These are phyloP conservation scores for Alisma plantagoaquatica DNA, from an alignment of 106 monocot genomes.

Conservation along the genomic window DNA sequence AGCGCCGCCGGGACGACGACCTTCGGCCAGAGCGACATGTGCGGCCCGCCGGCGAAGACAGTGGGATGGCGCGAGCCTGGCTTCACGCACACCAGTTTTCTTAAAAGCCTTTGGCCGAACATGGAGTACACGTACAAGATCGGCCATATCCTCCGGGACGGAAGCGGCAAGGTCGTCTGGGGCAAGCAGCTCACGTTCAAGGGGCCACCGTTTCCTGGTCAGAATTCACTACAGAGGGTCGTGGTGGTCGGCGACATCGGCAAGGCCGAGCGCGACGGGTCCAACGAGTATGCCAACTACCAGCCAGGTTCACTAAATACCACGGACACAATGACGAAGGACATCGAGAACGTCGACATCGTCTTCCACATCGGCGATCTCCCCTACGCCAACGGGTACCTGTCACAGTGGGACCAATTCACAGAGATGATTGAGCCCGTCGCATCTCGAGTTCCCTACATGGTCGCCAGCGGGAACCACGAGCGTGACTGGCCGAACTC, in stretches of 20 bases:
- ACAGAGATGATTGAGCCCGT: conserved; percentile 11
- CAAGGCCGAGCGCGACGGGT: conserved; percentile 11
- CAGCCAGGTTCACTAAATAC: conserved; percentile 3
- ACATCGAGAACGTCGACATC: conserved; percentile 8
- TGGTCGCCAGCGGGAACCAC: conserved; percentile 11
- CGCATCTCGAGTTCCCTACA: conserved; percentile 2
- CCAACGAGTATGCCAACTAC: conserved; percentile 12
- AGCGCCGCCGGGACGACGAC: conserved; percentile 7
- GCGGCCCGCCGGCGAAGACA: conserved; percentile 8
- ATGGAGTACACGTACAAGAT: conserved; percentile 9
- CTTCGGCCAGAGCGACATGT: conserved; percentile 4
- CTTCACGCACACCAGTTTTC: conserved; percentile 10
- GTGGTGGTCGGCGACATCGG: conserved; percentile 9
- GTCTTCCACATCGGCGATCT: conserved; percentile 13
- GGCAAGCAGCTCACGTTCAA: conserved; percentile 1
- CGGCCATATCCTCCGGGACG: background rate
- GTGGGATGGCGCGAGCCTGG: conserved; percentile 12
- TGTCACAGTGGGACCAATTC: conserved; percentile 17
- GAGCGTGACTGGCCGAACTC: conserved; percentile 8
- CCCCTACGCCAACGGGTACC: conserved; percentile 4
- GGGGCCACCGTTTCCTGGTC: conserved; percentile 11
- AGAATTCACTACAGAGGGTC: conserved; percentile 9
- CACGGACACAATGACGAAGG: background rate
- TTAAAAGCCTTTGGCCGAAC: conserved; percentile 12
- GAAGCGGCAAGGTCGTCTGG: background rate